Conservation (phyloP, 352 stramenopile genomes). For the Salisapilia sapeloensis region DNA sequence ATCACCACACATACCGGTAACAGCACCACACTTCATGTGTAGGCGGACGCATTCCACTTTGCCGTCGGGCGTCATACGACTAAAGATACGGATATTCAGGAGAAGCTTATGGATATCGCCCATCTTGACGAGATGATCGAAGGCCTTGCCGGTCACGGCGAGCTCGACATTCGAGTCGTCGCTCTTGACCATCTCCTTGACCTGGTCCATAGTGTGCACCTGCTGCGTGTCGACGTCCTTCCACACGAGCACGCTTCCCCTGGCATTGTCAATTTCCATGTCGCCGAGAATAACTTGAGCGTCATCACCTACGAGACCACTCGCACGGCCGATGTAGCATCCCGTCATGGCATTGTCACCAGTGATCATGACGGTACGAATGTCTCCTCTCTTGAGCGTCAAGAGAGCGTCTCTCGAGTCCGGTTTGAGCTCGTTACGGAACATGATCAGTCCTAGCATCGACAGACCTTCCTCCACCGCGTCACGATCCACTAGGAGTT, state of each 20-base stretch:
- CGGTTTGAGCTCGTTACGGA: conserved; percentile 81
- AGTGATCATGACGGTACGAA: conserved; percentile 78
- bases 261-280: conserved; percentile 18
- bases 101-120: conserved; percentile 38
- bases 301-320: conserved; percentile 31
- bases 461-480: conserved; percentile 54
- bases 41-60: conserved; percentile 63
- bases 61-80: conserved; percentile 49
- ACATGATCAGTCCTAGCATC: conserved; percentile 76
- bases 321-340: conserved; percentile 55
- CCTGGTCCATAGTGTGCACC: conserved; percentile 24
- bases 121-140: conserved; percentile 49
- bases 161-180: conserved; percentile 23
- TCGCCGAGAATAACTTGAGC: conserved; percentile 42
- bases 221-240: conserved; percentile 44
- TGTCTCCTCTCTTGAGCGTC: conserved; percentile 59
- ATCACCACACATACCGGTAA: conserved; percentile 74
- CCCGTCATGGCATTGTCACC: conserved; percentile 72
- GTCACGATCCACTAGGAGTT: conserved; percentile 40
- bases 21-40: conserved; percentile 35
- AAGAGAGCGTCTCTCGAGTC: conserved; percentile 65
- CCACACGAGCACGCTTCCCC: conserved; percentile 24
- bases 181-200: conserved; percentile 17
- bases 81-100: conserved; percentile 60
- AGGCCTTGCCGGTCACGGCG: conserved; percentile 53